Percentiles rank a stretch among this genome's conserved stretches.
Evolutionary conservation across 2,329 filamentous ascomycete genomes (phyloP).

Genomic region (Colletotrichum neosansevieriae): DNA sequence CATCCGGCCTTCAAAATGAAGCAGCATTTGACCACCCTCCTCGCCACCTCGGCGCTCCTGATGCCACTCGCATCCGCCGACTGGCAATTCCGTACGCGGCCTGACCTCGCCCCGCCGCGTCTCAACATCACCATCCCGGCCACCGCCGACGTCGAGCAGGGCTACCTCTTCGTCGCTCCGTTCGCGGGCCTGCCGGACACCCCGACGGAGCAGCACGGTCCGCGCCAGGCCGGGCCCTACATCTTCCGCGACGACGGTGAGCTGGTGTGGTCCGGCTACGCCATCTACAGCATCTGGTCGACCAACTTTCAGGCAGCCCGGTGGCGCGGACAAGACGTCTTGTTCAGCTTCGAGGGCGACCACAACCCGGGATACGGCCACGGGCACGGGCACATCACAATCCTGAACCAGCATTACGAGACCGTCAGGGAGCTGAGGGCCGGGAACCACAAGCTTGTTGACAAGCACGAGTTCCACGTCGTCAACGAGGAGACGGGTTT

Average conservation of each 20-base stretch:
- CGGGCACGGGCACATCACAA: slow-evolving; percentile 65
- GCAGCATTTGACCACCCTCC: neutral
- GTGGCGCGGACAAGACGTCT: slow-evolving; percentile 64
- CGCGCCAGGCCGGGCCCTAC: slow-evolving; percentile 65
- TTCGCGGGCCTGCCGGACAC: slow-evolving; percentile 51
- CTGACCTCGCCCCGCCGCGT: slow-evolving; percentile 49
- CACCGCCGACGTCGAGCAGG: slow-evolving; percentile 52
- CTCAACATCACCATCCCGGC: slow-evolving; percentile 59
- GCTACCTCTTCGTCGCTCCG: slow-evolving; percentile 59
- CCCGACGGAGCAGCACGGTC: slow-evolving; percentile 54
- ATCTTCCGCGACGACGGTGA: slow-evolving; percentile 67
- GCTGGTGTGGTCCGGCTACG: slow-evolving; percentile 68
- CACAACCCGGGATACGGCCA: slow-evolving; percentile 64
- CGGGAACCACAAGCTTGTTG: slow-evolving; percentile 61
- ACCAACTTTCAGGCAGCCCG: slow-evolving; percentile 65
- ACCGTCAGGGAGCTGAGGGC: slow-evolving; percentile 65
- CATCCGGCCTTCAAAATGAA: slow-evolving; percentile 16
- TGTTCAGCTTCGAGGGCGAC: slow-evolving; percentile 67
- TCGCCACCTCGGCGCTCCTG: slow-evolving; percentile 1
- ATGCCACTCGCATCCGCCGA: slow-evolving; percentile 29
- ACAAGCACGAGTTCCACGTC: slow-evolving; percentile 68
- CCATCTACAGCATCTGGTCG: slow-evolving; percentile 63
- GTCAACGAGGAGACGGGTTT: slow-evolving; percentile 64
- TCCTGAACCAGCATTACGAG: slow-evolving; percentile 67
- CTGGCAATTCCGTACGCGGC: slow-evolving; percentile 41